Evolutionary conservation across 805 yeast genomes (phyloP).

Genomic region (Blastobotrys attinorum): DNA sequence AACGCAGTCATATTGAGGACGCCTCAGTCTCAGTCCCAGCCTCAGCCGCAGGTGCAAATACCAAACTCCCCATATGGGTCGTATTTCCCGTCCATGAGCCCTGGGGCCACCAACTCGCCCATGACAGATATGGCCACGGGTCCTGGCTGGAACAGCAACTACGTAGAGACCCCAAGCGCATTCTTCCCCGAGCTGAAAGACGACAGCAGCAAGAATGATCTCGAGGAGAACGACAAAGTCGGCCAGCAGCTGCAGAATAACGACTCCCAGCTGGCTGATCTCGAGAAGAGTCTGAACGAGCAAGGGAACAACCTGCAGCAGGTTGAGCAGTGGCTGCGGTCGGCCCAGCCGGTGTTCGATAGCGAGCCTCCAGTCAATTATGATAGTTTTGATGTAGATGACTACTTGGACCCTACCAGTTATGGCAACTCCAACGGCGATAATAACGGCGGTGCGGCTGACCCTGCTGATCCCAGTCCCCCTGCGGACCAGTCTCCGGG

Average conservation of each 20-base stretch:
- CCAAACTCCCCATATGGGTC: neutral
- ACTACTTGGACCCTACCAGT: neutral
- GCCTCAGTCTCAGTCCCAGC: neutral
- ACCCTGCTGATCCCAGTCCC: no score
- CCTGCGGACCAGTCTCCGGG: no score
- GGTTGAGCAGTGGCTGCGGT: constrained; percentile 1
- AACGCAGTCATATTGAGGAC: neutral
- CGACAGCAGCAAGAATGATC: neutral
- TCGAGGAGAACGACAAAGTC: neutral
- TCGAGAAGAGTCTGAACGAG: neutral
- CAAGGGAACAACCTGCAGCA: neutral
- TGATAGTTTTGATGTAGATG: no score
- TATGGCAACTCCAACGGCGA: no score
- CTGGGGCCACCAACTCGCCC: no score
- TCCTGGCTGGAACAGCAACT: neutral
- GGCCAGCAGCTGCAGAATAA: neutral
- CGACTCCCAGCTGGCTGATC: neutral
- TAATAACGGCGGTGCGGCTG: no score
- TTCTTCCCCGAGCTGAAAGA: constrained; percentile 1
- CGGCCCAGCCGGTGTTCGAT: no score
- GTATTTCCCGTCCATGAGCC: neutral
- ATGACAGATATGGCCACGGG: no score
- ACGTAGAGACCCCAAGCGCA: neutral
- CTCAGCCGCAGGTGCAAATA: neutral
- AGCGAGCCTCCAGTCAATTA: no score